A percentile compares a stretch with the other conserved stretches of the same genome.
phyloP scores from a whole-genome alignment of 2,329 filamentous ascomycete genomes.

The Dothidotthia symphoricarpi region DNA sequence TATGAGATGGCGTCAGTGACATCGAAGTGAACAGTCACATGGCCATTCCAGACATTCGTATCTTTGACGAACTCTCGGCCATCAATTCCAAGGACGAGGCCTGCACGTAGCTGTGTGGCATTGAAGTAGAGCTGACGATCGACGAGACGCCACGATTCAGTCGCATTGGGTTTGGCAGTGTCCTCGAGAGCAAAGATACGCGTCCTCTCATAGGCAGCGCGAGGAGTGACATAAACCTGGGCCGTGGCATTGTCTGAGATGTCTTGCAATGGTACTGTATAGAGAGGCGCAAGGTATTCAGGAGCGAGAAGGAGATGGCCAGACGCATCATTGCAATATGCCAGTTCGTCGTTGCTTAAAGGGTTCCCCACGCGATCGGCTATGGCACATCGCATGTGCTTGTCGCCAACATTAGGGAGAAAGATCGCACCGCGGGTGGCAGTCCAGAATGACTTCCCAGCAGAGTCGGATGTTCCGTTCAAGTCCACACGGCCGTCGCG shows the following conservation, averaged over 20 bases:
- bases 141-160: slow-evolving; percentile 27
- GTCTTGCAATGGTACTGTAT: too few species aligned
- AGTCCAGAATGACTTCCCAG: slow-evolving; percentile 27
- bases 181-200: neutral
- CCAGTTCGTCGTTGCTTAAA: too few species aligned
- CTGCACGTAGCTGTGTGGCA: slow-evolving; percentile 22
- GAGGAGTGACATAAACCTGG: neutral
- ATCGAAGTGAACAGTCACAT: slow-evolving; percentile 19
- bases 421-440: slow-evolving; percentile 33
- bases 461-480: slow-evolving; percentile 15
- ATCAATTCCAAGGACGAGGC: slow-evolving; percentile 41
- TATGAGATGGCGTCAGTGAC: too few species aligned
- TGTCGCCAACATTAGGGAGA: slow-evolving; percentile 40
- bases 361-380: too few species aligned
- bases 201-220: slow-evolving; percentile 10
- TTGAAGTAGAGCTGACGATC: slow-evolving; percentile 30
- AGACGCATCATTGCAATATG: too few species aligned
- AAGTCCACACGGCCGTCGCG: slow-evolving; percentile 39
- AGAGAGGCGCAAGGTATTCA: too few species aligned
- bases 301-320: too few species aligned
- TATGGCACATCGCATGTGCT: too few species aligned
- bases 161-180: neutral
- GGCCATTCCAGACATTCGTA: slow-evolving; percentile 5
- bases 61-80: slow-evolving; percentile 28
- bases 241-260: neutral